Evolutionary conservation across 2,329 filamentous ascomycete species (phyloP), one percentile per base, ranked within the genome.

Genomic region (Podosphaera aphanis): DNA sequence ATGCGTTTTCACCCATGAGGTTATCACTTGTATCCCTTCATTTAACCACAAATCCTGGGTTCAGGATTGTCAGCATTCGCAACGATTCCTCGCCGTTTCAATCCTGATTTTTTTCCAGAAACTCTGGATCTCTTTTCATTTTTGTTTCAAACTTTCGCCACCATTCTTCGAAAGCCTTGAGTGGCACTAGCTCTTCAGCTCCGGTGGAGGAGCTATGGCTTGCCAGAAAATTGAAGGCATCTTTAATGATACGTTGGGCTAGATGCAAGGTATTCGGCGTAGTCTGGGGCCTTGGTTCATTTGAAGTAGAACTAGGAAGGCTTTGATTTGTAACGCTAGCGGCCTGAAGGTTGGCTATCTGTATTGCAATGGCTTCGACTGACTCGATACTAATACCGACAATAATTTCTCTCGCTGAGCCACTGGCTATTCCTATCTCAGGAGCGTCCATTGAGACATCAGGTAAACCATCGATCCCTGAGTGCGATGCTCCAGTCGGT

Each of bases 161-260:
- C 90, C 92, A 98, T 48, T 93, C 84, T 63, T 92, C 80, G 60
- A 98, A 98, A 4, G 82, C 83, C 63, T 83, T 90, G 51, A 98
- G 63, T n/a, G 90, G 86, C 20, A 98, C 83, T 11, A 92, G 80
- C 60, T 95, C 88, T 0, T 80, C 80, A 1, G 66, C 70, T 20
- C 70, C 69, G 43, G 67, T 66, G 47, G 71, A 70, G 33, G 75
- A 74, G 49, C 79, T 83, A 66, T 93, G 95, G 55, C 84, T 81
- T 2, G 88, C 77, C 47, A 98, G 67, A 60, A 93, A 95, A 63
- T 98, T 94, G 62, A 95, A 98, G 13, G 88, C 90, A 61, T 94
- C 93, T 55, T 83, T 80, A 56, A 98, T 95, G 55, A 98, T 94
- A 51, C 83, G 70, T 63, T 95, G 85, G 25, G 90, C 90, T 20